Conservation (phyloP, 768 basidiomycete species). For the Suillus occidentalis region DNA sequence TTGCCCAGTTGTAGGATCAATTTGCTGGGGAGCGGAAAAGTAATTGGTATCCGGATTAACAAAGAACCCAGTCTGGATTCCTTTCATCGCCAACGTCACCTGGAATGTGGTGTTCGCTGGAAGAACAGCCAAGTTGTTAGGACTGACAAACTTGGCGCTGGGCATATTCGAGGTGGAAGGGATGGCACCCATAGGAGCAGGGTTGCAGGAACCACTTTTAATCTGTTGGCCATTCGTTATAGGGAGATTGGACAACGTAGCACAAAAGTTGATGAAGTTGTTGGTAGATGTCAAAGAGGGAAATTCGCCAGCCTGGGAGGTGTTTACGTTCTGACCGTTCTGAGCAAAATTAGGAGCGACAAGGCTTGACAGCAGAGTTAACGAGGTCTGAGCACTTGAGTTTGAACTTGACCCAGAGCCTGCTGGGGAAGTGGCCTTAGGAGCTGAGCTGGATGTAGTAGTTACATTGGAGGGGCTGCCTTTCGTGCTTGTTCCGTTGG, state of each 20-base stretch:
- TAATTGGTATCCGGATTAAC: conserved; percentile 54
- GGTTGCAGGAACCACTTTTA: conserved; percentile 56
- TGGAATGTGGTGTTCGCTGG: conserved; percentile 51
- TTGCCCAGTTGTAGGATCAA: conserved; percentile 43
- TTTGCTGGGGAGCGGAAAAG: conserved; percentile 54
- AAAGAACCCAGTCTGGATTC: conserved; percentile 56
- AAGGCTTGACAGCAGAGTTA: conserved; percentile 46
- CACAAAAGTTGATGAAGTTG: conserved; percentile 75
- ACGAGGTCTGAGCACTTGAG: conserved; percentile 23
- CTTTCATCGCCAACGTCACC: conserved; percentile 46
- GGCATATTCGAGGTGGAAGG: conserved; percentile 52
- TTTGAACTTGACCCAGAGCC: conserved; percentile 17
- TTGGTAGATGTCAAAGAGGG: conserved; percentile 62
- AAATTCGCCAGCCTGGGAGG: conserved; percentile 44
- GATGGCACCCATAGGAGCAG: conserved; percentile 60
- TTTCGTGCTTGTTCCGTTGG: conserved; percentile 20
- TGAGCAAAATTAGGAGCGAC: conserved; percentile 57
- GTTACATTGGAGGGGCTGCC: conserved; percentile 12
- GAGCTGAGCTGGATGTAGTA: conserved; percentile 16
- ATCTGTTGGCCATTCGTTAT: conserved; percentile 64
- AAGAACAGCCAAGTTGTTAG: conserved; percentile 44
- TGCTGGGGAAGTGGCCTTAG: conserved; percentile 7
- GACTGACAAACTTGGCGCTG: conserved; percentile 50
- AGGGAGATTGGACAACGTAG: conserved; percentile 44
- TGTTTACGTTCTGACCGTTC: conserved; percentile 41